phyloP scores from a whole-genome alignment of 2,329 filamentous ascomycete species.

The Diaporthe caulivora region DNA sequence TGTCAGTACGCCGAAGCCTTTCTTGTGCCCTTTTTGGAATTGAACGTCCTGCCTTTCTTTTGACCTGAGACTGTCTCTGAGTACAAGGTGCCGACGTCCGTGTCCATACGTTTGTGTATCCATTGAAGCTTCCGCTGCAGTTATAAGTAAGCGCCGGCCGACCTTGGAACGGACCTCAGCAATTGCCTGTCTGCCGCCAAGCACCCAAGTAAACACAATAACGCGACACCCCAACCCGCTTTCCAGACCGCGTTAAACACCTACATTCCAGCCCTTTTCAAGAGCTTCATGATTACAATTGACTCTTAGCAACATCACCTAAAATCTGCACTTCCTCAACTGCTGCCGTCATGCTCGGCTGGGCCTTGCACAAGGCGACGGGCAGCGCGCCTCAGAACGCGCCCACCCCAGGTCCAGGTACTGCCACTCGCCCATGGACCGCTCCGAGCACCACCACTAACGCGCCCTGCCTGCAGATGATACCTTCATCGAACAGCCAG shows the following conservation, averaged over 20 bases:
- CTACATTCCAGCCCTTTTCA: slow-evolving; percentile 44
- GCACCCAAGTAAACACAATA: slow-evolving; percentile 36
- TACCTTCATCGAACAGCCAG: slow-evolving; percentile 67
- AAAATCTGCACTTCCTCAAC: neutral
- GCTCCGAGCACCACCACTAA: slow-evolving; percentile 8
- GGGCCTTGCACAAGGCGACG: slow-evolving; percentile 64
- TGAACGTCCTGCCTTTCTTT: no score
- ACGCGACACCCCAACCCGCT: slow-evolving; percentile 12
- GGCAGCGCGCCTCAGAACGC: slow-evolving; percentile 46
- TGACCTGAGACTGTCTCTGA: neutral
- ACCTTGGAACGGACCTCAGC: neutral
- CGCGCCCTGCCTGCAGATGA: slow-evolving; percentile 48
- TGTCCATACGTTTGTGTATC: neutral
- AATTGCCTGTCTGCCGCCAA: slow-evolving; percentile 15
- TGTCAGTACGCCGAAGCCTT: neutral
- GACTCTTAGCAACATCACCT: slow-evolving; percentile 19
- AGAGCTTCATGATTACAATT: slow-evolving; percentile 34
- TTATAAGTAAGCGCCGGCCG: neutral
- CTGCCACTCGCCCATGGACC: neutral
- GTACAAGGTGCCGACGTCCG: neutral
- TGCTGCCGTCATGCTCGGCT: slow-evolving; percentile 64
- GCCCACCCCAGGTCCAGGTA: slow-evolving; percentile 46
- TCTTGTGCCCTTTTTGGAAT: neutral
- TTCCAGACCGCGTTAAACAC: neutral
- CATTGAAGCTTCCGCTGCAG: slow-evolving; percentile 22